Conservation (phyloP, 2,329 filamentous ascomycete species). For the Xylariaceae sp. region DNA sequence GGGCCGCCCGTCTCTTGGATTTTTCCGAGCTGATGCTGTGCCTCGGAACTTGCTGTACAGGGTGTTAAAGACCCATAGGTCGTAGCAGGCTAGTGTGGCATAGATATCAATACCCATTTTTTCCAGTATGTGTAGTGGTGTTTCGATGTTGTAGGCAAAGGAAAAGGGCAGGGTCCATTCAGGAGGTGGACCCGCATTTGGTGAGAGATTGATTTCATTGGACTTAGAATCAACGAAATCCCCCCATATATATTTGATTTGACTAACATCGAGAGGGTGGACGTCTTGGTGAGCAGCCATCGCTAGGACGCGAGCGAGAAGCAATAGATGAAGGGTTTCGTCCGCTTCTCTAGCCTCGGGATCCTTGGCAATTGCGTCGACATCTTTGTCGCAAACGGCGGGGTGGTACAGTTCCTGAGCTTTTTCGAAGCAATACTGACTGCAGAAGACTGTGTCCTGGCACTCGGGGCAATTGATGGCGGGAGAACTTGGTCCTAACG, state of each 20-base stretch:
- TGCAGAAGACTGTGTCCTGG: constrained; percentile 71
- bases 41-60: constrained; percentile 92
- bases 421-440: constrained; percentile 61
- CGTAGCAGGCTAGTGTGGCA: constrained; percentile 61
- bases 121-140: constrained; percentile 77
- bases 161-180: constrained; percentile 77
- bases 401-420: constrained; percentile 68
- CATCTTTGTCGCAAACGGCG: constrained; percentile 68
- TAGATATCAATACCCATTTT: constrained; percentile 86
- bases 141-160: constrained; percentile 76
- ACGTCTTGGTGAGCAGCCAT: constrained; percentile 65
- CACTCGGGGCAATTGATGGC: constrained; percentile 66
- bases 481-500: constrained; percentile 54
- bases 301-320: constrained; percentile 67
- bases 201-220: constrained; percentile 61
- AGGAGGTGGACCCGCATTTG: constrained; percentile 62
- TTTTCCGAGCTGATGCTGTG: constrained; percentile 86
- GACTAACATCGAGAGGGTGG: constrained; percentile 67
- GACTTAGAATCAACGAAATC: constrained; percentile 62
- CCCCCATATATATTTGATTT: constrained; percentile 73
- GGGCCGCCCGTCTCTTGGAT: constrained; percentile 76
- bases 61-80: constrained; percentile 87
- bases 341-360: constrained; percentile 64
- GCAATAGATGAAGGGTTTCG: constrained; percentile 66
- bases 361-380: constrained; percentile 70